Percentiles rank a stretch among this genome's conserved stretches.
Conservation (phyloP, 2,329 filamentous ascomycete genomes). For the Diplocarpon mali region DNA sequence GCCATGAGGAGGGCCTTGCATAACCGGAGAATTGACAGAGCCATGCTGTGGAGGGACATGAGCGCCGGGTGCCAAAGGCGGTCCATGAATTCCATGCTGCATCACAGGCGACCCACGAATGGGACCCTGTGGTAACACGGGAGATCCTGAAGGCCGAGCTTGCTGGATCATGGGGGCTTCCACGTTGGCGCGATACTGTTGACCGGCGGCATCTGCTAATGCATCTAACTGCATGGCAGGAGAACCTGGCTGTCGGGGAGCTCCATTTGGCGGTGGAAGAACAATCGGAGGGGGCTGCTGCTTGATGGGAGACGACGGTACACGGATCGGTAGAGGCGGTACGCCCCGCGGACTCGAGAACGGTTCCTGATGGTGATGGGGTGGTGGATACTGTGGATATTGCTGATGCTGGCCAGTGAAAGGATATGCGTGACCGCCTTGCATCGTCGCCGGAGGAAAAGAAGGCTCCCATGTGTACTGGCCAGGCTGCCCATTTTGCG, state of each 20-base stretch:
- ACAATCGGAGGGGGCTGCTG: slow-evolving; percentile 15
- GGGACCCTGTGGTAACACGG: slow-evolving; percentile 2
- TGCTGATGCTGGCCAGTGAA: slow-evolving; percentile 2
- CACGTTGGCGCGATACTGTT: slow-evolving; percentile 24
- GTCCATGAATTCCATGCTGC: background rate
- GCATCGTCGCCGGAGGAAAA: slow-evolving; percentile 7
- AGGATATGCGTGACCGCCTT: background rate
- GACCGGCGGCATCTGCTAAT: slow-evolving; percentile 25
- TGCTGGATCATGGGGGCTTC: slow-evolving; percentile 22
- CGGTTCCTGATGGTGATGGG: slow-evolving; percentile 13
- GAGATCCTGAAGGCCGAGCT: slow-evolving; percentile 5
- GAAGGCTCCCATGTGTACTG: slow-evolving; percentile 17
- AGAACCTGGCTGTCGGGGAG: slow-evolving; percentile 14
- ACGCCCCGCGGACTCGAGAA: slow-evolving; percentile 21
- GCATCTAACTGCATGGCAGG: slow-evolving; percentile 22
- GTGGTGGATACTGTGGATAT: slow-evolving; percentile 9
- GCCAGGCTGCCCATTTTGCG: slow-evolving; percentile 10
- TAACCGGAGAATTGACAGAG: background rate
- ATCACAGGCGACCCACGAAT: slow-evolving; percentile 1
- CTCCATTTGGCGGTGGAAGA: slow-evolving; percentile 20
- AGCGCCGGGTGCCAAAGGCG: too few relatives aligned
- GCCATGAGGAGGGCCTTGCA: slow-evolving; percentile 6
- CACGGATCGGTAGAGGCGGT: slow-evolving; percentile 21
- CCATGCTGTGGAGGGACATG: too few relatives aligned
- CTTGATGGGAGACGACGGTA: slow-evolving; percentile 26